These are phyloP conservation scores for Batkoa obscura DNA, from an alignment of 371 early-diverging fungal genomes.

Conservation along the genomic window DNA sequence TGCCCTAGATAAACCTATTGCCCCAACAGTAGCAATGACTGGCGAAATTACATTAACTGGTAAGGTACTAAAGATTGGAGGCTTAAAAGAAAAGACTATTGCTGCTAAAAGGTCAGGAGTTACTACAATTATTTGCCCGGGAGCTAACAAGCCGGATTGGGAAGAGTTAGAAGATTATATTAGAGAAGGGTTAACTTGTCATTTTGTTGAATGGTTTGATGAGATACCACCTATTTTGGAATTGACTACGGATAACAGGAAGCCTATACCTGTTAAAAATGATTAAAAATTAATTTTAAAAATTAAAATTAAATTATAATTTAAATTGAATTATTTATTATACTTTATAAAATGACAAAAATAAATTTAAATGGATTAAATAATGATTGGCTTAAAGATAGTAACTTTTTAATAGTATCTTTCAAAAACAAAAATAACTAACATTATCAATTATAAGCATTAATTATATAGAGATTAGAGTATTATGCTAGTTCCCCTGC, in stretches of 20 bases:
- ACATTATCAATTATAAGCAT: too few species aligned
- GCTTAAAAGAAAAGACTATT: constrained; percentile 92
- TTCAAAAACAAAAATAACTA: too few species aligned
- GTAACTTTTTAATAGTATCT: too few species aligned
- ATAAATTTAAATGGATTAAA: too few species aligned
- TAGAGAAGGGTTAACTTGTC: constrained; percentile 68
- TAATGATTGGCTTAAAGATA: too few species aligned
- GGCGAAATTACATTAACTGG: constrained; percentile 95
- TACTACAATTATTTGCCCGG: constrained; percentile 72
- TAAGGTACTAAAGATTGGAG: constrained; percentile 90
- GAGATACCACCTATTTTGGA: constrained; percentile 16
- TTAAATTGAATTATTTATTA: too few species aligned
- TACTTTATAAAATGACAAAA: too few species aligned
- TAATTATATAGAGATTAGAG: too few species aligned
- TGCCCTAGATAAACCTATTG: constrained; percentile 55
- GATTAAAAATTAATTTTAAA: too few species aligned
- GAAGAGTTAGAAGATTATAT: constrained; percentile 81
- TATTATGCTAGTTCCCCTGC: too few species aligned
- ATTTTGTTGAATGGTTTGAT: constrained; percentile 68
- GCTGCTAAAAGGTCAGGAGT: constrained; percentile 92
- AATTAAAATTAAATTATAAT: too few species aligned
- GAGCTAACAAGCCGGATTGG: constrained; percentile 81
- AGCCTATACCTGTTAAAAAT: neutral
- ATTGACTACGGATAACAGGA: neutral
- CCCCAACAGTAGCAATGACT: constrained; percentile 83